Percentiles rank a stretch among this genome's conserved stretches.
Conservation (phyloP, 192 early-diverging fungal genomes). For the Rhizophagus clarus region DNA sequence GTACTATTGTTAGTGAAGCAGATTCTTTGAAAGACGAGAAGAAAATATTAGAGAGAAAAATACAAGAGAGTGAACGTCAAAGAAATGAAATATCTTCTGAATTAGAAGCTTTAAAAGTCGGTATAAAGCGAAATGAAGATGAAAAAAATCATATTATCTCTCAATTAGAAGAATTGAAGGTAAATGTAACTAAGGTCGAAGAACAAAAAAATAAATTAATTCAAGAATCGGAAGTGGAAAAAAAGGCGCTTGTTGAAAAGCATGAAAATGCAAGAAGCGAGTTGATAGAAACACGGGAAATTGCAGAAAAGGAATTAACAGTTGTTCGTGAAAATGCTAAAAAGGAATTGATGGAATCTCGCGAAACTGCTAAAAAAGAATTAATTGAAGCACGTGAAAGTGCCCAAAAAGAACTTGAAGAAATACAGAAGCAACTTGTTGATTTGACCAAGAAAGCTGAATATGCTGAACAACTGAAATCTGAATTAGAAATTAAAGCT, state of each 20-base stretch:
- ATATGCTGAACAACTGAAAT: background rate
- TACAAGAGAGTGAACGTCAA: conserved; percentile 21
- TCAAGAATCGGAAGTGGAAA: conserved; percentile 32
- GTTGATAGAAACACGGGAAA: conserved; percentile 10
- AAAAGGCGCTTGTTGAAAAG: conserved; percentile 24
- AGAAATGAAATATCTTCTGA: background rate
- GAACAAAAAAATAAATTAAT: background rate
- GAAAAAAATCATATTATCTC: background rate
- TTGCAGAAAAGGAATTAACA: conserved; percentile 2
- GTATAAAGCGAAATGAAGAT: background rate
- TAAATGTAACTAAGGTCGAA: conserved; percentile 3
- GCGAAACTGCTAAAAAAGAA: background rate
- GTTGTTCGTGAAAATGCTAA: conserved; percentile 5
- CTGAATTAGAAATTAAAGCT: conserved; percentile 7
- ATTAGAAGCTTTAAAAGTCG: background rate
- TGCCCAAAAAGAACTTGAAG: conserved; percentile 15
- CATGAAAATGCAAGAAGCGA: conserved; percentile 1
- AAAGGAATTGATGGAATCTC: conserved; percentile 3
- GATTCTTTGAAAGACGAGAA: conserved; percentile 17
- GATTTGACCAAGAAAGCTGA: background rate
- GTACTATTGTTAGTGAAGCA: conserved; percentile 6
- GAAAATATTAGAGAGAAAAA: conserved; percentile 17
- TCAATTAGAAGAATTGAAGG: conserved; percentile 17
- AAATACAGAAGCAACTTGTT: background rate
- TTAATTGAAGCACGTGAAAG: conserved; percentile 22